Evolutionary conservation across 306 rosid genomes (phyloP).

Genomic region (Sicyos edulis): DNA sequence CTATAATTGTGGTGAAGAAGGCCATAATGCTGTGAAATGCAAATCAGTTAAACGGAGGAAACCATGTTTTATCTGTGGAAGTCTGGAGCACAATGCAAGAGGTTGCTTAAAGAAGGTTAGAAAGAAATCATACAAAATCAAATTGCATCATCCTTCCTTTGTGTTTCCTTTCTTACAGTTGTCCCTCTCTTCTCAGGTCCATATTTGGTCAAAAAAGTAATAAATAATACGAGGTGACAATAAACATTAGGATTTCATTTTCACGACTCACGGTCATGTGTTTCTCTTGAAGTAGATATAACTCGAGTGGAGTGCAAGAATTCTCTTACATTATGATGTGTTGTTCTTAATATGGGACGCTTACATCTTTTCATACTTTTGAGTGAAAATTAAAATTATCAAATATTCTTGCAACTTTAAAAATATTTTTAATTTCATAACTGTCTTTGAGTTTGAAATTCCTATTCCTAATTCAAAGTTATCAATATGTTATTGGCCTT

Average conservation of each 20-base stretch:
- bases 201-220: neutral
- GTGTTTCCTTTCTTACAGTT: neutral
- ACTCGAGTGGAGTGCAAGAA: neutral
- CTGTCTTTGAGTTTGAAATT: neutral
- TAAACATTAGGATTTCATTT: neutral
- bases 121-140: conserved; percentile 10
- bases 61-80: conserved; percentile 89
- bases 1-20: conserved; percentile 89
- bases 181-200: neutral
- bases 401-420: neutral
- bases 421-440: neutral
- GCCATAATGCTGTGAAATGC: conserved; percentile 77
- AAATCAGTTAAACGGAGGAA: conserved; percentile 52
- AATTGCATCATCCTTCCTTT: neutral
- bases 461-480: neutral
- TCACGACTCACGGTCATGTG: neutral
- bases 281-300: neutral
- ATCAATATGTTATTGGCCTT: neutral
- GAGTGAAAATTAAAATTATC: neutral
- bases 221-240: neutral
- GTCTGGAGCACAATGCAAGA: conserved; percentile 67
- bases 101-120: conserved; percentile 68
- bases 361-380: neutral
- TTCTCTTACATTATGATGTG: conserved; percentile 1
- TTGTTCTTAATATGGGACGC: neutral